A percentile compares a stretch with the other conserved stretches of the same genome.
Evolutionary conservation across 768 basidiomycete genomes (phyloP).

Genomic region (Russula sp.): DNA sequence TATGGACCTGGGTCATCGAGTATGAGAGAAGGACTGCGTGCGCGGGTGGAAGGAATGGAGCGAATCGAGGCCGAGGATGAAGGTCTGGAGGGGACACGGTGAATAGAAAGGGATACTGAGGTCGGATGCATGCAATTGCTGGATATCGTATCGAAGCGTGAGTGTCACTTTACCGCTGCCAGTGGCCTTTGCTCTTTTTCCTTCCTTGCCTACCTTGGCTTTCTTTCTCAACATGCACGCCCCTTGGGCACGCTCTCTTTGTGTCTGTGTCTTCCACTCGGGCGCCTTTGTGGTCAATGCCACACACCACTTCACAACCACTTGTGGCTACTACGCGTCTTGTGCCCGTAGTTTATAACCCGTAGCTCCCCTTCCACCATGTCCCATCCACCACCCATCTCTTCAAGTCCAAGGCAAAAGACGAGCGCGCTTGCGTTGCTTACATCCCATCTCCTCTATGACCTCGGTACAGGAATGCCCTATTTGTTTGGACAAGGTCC

Average conservation of each 20-base stretch:
- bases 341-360: not conserved
- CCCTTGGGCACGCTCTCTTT: not conserved
- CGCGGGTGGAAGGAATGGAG: constrained; percentile 7
- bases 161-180: not conserved
- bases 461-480: constrained; percentile 7
- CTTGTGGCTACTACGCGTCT: not conserved
- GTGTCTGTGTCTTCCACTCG: not conserved
- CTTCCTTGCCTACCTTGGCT: not conserved
- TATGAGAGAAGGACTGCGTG: constrained; percentile 17
- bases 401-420: not conserved
- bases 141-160: no score
- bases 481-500: constrained; percentile 15
- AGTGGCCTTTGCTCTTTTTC: not conserved
- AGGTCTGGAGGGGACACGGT: constrained; percentile 7
- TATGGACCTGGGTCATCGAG: constrained; percentile 19
- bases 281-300: constrained; percentile 7
- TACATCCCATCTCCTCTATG: not conserved
- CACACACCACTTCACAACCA: not conserved
- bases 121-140: constrained; percentile 5
- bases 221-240: not conserved
- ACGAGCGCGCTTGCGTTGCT: not conserved
- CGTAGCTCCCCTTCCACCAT: not conserved
- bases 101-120: not conserved
- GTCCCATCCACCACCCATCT: not conserved
- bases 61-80: constrained; percentile 16